Percentiles rank a stretch among this genome's conserved stretches.
phyloP scores from a whole-genome alignment of 768 basidiomycete genomes.

The Amanita pseudoporphyria region DNA sequence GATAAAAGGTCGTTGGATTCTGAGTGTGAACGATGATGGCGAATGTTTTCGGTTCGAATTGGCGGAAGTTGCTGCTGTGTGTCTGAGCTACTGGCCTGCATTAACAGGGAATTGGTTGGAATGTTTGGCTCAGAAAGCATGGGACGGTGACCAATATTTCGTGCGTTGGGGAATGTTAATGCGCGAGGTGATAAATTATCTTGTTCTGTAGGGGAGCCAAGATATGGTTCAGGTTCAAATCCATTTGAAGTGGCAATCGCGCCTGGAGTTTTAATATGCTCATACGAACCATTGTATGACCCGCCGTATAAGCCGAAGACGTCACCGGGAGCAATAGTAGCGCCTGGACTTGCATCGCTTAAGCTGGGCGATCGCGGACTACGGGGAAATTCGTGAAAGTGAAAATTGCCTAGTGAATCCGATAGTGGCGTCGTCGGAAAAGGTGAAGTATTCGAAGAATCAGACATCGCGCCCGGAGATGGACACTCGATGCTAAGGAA shows the following conservation, averaged over 20 bases:
- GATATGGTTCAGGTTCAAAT: not conserved
- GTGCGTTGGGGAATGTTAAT: not conserved
- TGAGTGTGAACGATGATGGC: not conserved
- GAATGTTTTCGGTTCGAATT: not conserved
- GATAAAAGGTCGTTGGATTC: slow-evolving; percentile 4
- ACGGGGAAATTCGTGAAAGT: not conserved
- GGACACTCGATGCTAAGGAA: slow-evolving; percentile 1
- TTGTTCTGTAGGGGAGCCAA: not conserved
- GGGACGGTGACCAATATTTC: not conserved
- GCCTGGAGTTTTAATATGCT: not conserved
- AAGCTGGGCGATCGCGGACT: not conserved
- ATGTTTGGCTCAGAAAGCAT: slow-evolving; percentile 4
- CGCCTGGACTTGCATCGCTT: not conserved
- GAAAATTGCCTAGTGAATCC: not conserved
- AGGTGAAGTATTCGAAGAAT: slow-evolving; percentile 3
- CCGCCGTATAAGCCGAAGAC: not conserved
- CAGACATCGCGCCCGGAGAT: slow-evolving; percentile 3
- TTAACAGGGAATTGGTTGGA: not conserved
- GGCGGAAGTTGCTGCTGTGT: not conserved
- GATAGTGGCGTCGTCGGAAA: slow-evolving; percentile 3
- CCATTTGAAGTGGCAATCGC: not conserved
- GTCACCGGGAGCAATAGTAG: slow-evolving; percentile 1
- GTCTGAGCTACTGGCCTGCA: not conserved
- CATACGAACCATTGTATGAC: slow-evolving; percentile 5
- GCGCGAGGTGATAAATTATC: not conserved